These are phyloP conservation scores for Leccinum broughii DNA, from an alignment of 768 basidiomycete species.

Conservation along the genomic window DNA sequence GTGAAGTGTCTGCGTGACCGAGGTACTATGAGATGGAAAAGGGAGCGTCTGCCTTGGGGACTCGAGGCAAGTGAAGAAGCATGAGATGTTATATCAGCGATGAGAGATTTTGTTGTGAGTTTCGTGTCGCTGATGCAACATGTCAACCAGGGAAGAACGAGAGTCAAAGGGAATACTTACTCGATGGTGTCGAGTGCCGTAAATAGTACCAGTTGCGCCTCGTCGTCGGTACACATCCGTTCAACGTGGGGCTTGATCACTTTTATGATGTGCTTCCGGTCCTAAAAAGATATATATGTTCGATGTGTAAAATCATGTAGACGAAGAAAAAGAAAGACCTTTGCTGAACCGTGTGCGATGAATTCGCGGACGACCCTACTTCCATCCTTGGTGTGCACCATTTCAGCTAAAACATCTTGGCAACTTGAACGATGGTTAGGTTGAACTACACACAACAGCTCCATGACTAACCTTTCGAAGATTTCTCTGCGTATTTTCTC, in stretches of 20 bases:
- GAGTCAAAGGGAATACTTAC: conserved; percentile 42
- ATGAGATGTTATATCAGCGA: conserved; percentile 63
- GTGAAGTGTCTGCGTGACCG: conserved; percentile 87
- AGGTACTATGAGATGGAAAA: conserved; percentile 82
- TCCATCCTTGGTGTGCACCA: conserved; percentile 93
- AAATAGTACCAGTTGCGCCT: conserved; percentile 88
- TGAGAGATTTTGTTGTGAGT: conserved; percentile 75
- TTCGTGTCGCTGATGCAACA: conserved; percentile 75
- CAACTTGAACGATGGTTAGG: conserved; percentile 46
- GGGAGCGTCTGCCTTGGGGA: conserved; percentile 76
- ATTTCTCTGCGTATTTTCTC: conserved; percentile 79
- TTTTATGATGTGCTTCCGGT: conserved; percentile 90
- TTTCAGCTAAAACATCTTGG: conserved; percentile 84
- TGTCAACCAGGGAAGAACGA: not conserved
- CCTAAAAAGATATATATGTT: conserved; percentile 40
- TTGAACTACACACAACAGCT: not conserved
- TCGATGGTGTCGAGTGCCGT: conserved; percentile 89
- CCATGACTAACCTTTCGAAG: conserved; percentile 65
- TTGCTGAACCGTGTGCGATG: conserved; percentile 78
- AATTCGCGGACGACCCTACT: conserved; percentile 85
- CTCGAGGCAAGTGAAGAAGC: conserved; percentile 57
- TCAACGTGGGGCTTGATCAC: conserved; percentile 86
- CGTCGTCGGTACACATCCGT: conserved; percentile 85
- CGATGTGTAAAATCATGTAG: not conserved
- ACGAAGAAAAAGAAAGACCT: conserved; percentile 43